Conservation (phyloP, 306 rosid genomes). For the Cicer pinnatifidum region DNA sequence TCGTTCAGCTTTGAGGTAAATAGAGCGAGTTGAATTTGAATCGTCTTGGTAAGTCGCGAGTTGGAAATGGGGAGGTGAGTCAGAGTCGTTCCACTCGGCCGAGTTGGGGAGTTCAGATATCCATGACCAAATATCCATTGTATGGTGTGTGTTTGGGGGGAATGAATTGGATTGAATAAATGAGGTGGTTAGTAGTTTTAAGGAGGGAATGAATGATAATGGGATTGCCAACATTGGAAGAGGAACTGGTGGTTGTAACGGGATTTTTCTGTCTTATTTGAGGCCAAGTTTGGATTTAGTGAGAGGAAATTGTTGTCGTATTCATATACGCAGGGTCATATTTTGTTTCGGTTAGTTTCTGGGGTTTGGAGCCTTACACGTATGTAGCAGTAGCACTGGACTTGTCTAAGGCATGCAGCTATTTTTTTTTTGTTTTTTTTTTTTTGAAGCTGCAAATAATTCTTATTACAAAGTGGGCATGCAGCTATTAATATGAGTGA, state of each 20-base stretch:
- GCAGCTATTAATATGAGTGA: too few species aligned
- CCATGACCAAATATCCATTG: constrained; percentile 91
- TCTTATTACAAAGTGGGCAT: too few species aligned
- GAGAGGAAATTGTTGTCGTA: constrained; percentile 39
- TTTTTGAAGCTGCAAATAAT: too few species aligned
- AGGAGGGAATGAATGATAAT: constrained; percentile 57
- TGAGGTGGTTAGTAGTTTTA: constrained; percentile 41
- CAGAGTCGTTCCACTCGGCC: constrained; percentile 54
- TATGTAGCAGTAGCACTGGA: constrained; percentile 30
- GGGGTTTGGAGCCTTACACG: constrained; percentile 61
- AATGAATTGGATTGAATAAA: background rate
- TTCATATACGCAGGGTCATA: constrained; percentile 40
- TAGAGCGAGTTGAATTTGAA: constrained; percentile 48
- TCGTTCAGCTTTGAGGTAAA: constrained; percentile 64
- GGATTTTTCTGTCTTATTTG: constrained; percentile 43
- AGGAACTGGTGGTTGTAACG: constrained; percentile 56
- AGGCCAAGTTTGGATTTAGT: constrained; percentile 51
- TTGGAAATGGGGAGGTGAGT: constrained; percentile 52
- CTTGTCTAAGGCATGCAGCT: constrained; percentile 4
- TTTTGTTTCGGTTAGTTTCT: constrained; percentile 25
- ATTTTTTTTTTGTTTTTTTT: too few species aligned
- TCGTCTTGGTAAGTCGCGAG: constrained; percentile 50
- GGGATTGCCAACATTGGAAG: constrained; percentile 55
- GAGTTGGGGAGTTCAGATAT: constrained; percentile 74
- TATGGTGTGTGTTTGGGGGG: background rate